A percentile compares a stretch with the other conserved stretches of the same genome.
phyloP scores from a whole-genome alignment of 1,284 basidiomycete species.

The Pholiota adiposa region DNA sequence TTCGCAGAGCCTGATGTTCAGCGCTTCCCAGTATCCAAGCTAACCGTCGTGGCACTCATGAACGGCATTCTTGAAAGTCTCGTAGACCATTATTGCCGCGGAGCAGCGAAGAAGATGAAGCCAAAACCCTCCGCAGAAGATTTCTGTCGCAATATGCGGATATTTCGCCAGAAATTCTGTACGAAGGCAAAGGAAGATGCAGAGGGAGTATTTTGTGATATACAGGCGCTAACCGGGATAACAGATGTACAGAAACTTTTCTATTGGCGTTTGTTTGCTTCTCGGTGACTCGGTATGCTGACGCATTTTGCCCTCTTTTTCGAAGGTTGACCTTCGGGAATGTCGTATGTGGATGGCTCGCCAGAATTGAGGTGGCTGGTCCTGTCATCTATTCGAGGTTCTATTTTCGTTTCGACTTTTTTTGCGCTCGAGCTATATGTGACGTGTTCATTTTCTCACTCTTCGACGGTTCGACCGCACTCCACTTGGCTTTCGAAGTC shows the following conservation, averaged over 20 bases:
- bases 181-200: constrained; percentile 34
- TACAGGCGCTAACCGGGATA: constrained; percentile 45
- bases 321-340: constrained; percentile 17
- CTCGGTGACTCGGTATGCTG: not conserved
- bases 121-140: not conserved
- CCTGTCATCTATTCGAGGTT: not conserved
- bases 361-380: not conserved
- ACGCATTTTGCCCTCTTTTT: not conserved
- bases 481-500: not conserved
- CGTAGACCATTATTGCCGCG: constrained; percentile 37
- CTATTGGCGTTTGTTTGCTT: not conserved
- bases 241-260: constrained; percentile 40
- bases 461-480: not conserved
- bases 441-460: not conserved
- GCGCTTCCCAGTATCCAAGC: constrained; percentile 51
- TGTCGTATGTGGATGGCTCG: constrained; percentile 21
- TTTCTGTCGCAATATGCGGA: not conserved
- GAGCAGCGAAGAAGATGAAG: constrained; percentile 18
- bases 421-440: not conserved
- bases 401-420: constrained; percentile 1
- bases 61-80: constrained; percentile 46
- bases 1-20: constrained; percentile 52
- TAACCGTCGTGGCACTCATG: constrained; percentile 53
- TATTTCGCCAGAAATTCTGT: not conserved
- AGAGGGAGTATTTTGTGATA: constrained; percentile 47